Base-by-base conservation (phyloP, 2,329 filamentous ascomycete genomes). In the Phialocephala sp. region DNA sequence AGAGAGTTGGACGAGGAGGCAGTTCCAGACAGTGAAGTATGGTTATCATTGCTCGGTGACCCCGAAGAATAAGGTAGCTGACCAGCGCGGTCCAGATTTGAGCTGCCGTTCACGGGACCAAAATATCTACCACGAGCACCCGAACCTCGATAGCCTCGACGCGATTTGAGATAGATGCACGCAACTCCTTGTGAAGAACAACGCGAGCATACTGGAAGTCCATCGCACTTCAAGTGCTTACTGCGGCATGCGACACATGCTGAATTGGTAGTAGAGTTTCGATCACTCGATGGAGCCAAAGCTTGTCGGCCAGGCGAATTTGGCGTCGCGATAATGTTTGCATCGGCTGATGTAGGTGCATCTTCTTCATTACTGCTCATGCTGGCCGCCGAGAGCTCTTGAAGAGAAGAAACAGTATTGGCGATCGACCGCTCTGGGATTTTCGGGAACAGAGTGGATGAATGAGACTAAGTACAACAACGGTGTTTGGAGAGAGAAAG, bases 221-320 rank as follows among this genome's bases (percentile, higher is more conserved):
- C 90, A 76, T 93, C 89, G 75, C 91, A 93, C 75, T 92, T 93
- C 60, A 93, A 81, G 77, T 93, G 91, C 73, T 91, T 72, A 15
- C 64, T 66, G 8, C 72, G 72, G 37, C 72, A 74, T 15, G 64
- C 47, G 14, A 71, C 63, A 52, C 71, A 74, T 8, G 72, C 71
- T 22, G 68, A 54, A 18, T 32, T 54, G 2, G 24, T 32, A 12
- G 24, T 32, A 12, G 24, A 27, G 14, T 18, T 35, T 18, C 45
- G 45, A 24, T 50, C 45, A 20, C 11, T 22, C 4, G 12, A 8
- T 11, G 45, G 5, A 50, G 45, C 1, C 6, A 9, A 9, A 8
- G 45, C 45, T 50, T 22, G n/a, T 14, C 4, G n/a, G 8, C n/a
- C 45, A 1, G 45, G 45, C 8, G 45, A 50, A 22, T 50, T n/a